Evolutionary conservation across 2,329 filamentous ascomycete species (phyloP).

Genomic region (Cyanodermella asteris): DNA sequence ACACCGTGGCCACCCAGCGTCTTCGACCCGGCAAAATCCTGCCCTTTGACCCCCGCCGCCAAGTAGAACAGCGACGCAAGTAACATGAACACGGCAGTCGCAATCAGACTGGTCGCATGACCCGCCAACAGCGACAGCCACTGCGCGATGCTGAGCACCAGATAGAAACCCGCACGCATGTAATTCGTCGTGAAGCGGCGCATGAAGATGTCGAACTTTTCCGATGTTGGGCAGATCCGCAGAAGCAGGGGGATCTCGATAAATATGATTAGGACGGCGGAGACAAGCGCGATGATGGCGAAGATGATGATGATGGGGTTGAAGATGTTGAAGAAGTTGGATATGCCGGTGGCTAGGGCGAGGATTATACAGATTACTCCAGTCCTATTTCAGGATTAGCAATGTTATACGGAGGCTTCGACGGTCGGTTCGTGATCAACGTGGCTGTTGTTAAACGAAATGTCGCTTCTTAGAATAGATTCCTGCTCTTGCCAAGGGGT

Average conservation of each 20-base stretch:
- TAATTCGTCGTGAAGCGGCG: conserved; percentile 89
- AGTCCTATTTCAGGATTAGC: conserved; percentile 19
- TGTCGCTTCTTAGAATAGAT: too few species aligned
- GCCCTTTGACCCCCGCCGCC: conserved; percentile 57
- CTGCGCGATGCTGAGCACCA: conserved; percentile 57
- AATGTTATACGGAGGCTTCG: neutral
- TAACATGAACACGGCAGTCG: conserved; percentile 59
- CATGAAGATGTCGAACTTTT: conserved; percentile 71
- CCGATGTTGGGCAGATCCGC: conserved; percentile 88
- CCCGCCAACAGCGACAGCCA: conserved; percentile 53
- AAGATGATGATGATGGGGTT: conserved; percentile 39
- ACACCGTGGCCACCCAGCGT: conserved; percentile 83
- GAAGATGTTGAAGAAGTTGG: conserved; percentile 45
- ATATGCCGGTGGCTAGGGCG: conserved; percentile 45
- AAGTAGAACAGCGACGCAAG: conserved; percentile 63
- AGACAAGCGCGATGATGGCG: conserved; percentile 37
- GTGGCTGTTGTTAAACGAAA: too few species aligned
- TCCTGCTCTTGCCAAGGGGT: too few species aligned
- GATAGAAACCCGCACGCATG: conserved; percentile 80
- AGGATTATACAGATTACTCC: conserved; percentile 40
- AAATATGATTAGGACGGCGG: conserved; percentile 55
- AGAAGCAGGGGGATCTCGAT: conserved; percentile 84
- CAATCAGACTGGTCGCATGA: conserved; percentile 58
- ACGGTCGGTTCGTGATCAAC: too few species aligned
- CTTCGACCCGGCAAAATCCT: conserved; percentile 82